Conservation (phyloP, 768 basidiomycete genomes). For the Pleurotus cornucopiae region DNA sequence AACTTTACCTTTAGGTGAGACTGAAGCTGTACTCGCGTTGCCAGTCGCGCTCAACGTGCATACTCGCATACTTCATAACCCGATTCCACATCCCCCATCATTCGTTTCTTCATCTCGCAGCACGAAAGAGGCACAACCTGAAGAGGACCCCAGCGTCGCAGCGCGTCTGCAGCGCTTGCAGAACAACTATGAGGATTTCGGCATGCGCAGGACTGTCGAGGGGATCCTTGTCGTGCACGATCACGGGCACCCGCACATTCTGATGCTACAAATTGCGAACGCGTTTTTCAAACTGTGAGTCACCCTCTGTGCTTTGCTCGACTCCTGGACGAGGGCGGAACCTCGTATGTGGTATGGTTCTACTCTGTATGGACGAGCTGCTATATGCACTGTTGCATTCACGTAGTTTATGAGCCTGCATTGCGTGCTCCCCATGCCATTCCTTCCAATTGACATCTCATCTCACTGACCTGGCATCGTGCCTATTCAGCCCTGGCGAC, state of each 20-base stretch:
- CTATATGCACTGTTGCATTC: no score
- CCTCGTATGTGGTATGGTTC: no score
- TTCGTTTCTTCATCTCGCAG: slow-evolving; percentile 32
- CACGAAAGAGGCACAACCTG: slow-evolving; percentile 94
- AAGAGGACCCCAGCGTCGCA: slow-evolving; percentile 95
- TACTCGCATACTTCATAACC: no score
- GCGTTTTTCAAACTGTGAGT: slow-evolving; percentile 97
- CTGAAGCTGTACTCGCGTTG: not conserved
- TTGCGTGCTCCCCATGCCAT: no score
- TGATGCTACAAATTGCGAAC: slow-evolving; percentile 98
- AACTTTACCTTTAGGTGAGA: slow-evolving; percentile 87
- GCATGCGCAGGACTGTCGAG: slow-evolving; percentile 94
- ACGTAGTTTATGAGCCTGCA: no score
- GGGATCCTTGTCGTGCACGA: slow-evolving; percentile 89
- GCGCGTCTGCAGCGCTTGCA: slow-evolving; percentile 92
- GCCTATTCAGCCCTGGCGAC: slow-evolving; percentile 77
- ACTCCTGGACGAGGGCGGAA: not conserved
- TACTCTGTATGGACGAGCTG: no score
- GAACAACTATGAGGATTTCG: slow-evolving; percentile 95
- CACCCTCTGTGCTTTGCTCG: not conserved
- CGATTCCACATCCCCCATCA: not conserved
- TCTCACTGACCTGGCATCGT: not conserved
- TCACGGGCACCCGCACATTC: slow-evolving; percentile 95
- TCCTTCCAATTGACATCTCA: no score
- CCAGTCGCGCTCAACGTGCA: not conserved